Evolutionary conservation across 1,139 yeast genomes (phyloP), one percentile per base, ranked within the genome.

Genomic region (Hemisphaericaspora subhashii): DNA sequence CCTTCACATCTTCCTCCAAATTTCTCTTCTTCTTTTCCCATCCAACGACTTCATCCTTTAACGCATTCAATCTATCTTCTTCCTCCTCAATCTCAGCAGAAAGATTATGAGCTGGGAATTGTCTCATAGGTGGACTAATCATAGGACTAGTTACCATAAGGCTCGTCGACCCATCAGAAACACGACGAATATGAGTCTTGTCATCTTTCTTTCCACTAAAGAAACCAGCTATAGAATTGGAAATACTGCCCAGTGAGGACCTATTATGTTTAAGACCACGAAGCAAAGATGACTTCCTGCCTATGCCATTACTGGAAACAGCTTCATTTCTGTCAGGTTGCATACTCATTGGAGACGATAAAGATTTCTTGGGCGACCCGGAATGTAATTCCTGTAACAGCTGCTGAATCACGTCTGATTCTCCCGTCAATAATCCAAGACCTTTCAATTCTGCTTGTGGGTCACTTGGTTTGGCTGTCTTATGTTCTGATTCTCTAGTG

Each of bases 1-100:
- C 56, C 41, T 52, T 57, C 12, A 67, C 54, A 20, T 69, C 77
- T 4, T 50, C 44, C 17, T 55, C 47, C n/a, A 68, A 47, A 3
- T 46, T 31, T 35, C 47, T 55, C 33, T 58, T 62, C 29, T 58
- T 62, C 17, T 41, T 44, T 10, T 66, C 66, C 39, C 78, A 55
- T 15, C 70, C 68, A 21, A 60, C 55, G 11, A 79, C 57, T 43
- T 79, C 84, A 14, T 57, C 50, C 45, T 63, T 64, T 25, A 77
- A 41, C 4, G 10, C 15, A 20, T 33, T 18, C 18, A 33, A 23
- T 17, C 16, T 26, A 13, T 28, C 16, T 59, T 46, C 34, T 62
- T 58, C 41, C 72, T 11, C 20, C 8, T 33, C 31, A 4, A 26
- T 21, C 15, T 33, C 30, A 28, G 17, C 12, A 2, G 17, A 9